Evolutionary conservation across 1,284 basidiomycete species (phyloP).

Genomic region (Marasmius oreades): DNA sequence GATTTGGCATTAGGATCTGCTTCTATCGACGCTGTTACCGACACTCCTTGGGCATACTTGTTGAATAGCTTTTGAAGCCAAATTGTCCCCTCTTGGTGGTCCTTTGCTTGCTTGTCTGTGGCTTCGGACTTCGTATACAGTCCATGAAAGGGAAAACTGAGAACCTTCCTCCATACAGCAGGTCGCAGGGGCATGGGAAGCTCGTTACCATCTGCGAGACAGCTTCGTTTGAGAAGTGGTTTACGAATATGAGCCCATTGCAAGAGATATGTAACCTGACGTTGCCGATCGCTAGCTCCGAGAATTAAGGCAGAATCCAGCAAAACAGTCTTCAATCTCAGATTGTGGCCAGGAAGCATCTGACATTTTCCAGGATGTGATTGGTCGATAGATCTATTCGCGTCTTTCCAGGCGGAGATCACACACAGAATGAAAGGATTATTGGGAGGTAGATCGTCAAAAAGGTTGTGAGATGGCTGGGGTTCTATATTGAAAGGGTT

Average conservation of each 20-base stretch:
- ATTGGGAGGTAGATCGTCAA: neutral
- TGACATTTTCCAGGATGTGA: neutral
- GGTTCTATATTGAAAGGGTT: neutral
- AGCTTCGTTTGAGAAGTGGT: neutral
- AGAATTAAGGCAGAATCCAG: neutral
- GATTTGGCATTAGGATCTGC: neutral
- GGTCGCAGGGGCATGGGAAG: neutral
- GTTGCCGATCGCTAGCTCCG: neutral
- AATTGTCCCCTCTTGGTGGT: neutral
- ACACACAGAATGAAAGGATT: neutral
- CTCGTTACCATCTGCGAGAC: neutral
- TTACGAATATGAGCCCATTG: constrained; percentile 2
- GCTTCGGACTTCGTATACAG: neutral
- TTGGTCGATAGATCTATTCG: neutral
- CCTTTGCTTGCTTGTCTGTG: neutral
- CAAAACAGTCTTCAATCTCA: neutral
- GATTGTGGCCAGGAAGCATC: neutral
- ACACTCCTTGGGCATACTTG: neutral
- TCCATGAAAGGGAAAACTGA: neutral
- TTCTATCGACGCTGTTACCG: neutral
- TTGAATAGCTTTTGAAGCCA: neutral
- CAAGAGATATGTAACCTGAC: neutral
- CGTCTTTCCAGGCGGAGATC: constrained; percentile 1
- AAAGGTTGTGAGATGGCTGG: neutral
- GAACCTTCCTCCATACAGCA: constrained; percentile 4